Percentiles rank a stretch among this genome's conserved stretches.
These are phyloP conservation scores for Brettanomyces nanus DNA, from an alignment of 805 yeast genomes.

Conservation along the genomic window DNA sequence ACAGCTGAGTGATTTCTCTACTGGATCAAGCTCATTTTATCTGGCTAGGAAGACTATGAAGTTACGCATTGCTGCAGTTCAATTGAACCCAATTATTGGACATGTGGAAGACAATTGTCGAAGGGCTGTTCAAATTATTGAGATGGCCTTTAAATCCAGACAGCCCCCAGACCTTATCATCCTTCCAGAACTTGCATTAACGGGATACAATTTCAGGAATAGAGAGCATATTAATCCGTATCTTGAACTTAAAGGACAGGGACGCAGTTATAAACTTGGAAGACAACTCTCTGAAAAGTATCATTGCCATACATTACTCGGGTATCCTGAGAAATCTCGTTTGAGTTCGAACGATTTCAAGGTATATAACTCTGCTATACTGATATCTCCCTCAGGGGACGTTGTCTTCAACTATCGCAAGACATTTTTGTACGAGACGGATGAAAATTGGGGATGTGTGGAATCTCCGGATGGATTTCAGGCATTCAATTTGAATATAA, in stretches of 20 bases:
- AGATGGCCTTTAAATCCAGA: slow-evolving; percentile 16
- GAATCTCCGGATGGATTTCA: slow-evolving; percentile 61
- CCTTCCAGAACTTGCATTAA: slow-evolving; percentile 76
- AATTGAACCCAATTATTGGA: slow-evolving; percentile 59
- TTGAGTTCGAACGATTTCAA: slow-evolving; percentile 4
- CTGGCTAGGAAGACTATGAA: slow-evolving; percentile 30
- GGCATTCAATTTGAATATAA: slow-evolving; percentile 35
- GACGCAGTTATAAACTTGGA: slow-evolving; percentile 49
- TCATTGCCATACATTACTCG: slow-evolving; percentile 63
- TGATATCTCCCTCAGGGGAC: slow-evolving; percentile 52
- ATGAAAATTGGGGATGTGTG: slow-evolving; percentile 68
- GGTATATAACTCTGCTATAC: slow-evolving; percentile 65
- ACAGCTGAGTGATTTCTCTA: too few relatives aligned
- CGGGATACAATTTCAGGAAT: slow-evolving; percentile 67
- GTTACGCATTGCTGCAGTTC: slow-evolving; percentile 56
- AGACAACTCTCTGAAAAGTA: slow-evolving; percentile 37
- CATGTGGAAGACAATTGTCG: slow-evolving; percentile 44
- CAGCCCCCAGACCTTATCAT: slow-evolving; percentile 53
- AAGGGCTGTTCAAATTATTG: slow-evolving; percentile 36
- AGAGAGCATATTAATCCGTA: slow-evolving; percentile 45
- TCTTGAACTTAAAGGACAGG: slow-evolving; percentile 35
- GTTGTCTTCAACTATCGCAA: slow-evolving; percentile 65
- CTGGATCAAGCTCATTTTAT: too few relatives aligned
- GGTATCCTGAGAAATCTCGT: slow-evolving; percentile 64
- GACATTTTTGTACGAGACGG: slow-evolving; percentile 68